A percentile compares a stretch with the other conserved stretches of the same genome.
Evolutionary conservation across 805 yeast species (phyloP).

Genomic region (Yamadazyma insecticola): DNA sequence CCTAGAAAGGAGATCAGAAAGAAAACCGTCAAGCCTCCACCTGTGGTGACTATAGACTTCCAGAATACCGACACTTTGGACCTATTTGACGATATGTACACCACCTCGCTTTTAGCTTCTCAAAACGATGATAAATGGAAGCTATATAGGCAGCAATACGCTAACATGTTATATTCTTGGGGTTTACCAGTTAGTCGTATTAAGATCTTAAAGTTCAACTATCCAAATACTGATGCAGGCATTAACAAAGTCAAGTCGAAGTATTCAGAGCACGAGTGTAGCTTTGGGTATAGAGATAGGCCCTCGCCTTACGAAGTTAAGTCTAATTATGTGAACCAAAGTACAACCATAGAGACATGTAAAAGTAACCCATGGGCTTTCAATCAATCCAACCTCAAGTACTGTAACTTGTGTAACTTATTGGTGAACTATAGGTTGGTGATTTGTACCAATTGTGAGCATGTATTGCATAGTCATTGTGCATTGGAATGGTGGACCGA

Average conservation of each 20-base stretch:
- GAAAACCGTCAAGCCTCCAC: conserved; percentile 15
- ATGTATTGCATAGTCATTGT: conserved; percentile 73
- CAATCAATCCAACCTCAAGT: conserved; percentile 23
- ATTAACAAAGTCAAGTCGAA: conserved; percentile 3
- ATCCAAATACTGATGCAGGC: conserved; percentile 19
- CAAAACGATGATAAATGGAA: conserved; percentile 32
- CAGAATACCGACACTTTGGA: conserved; percentile 41
- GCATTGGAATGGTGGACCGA: conserved; percentile 75
- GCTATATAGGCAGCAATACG: conserved; percentile 61
- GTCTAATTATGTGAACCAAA: conserved; percentile 18
- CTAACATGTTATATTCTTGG: conserved; percentile 76
- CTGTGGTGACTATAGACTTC: conserved; percentile 42
- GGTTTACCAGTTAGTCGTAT: conserved; percentile 76
- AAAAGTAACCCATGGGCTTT: conserved; percentile 29
- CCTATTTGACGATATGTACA: conserved; percentile 38
- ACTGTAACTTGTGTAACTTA: conserved; percentile 66
- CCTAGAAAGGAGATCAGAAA: conserved; percentile 12
- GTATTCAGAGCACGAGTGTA: conserved; percentile 30
- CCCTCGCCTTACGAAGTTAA: conserved; percentile 2
- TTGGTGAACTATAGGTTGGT: conserved; percentile 57
- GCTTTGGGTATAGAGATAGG: conserved; percentile 24
- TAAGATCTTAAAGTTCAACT: conserved; percentile 71
- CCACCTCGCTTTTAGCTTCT: conserved; percentile 36
- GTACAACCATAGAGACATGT: conserved; percentile 20
- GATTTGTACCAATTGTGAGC: conserved; percentile 72